Conservation (phyloP, 306 rosid genomes). For the Quercus engelmannii region DNA sequence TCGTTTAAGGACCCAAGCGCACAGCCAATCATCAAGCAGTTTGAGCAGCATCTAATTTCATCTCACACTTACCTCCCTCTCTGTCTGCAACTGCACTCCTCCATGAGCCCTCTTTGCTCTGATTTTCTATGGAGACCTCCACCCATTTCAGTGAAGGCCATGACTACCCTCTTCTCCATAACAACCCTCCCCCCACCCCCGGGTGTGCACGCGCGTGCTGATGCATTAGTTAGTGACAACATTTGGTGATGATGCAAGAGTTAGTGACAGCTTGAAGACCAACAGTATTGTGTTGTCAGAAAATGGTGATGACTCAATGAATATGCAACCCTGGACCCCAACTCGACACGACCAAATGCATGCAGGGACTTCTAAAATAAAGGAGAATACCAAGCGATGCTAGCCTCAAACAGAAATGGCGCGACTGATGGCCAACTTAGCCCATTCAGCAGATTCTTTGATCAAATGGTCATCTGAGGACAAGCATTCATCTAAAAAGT, state of each 20-base stretch:
- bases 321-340: conserved; percentile 66
- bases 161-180: conserved; percentile 47
- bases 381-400: conserved; percentile 32
- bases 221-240: conserved; percentile 78
- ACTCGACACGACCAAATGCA: conserved; percentile 74
- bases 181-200: neutral
- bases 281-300: conserved; percentile 63
- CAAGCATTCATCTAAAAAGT: conserved; percentile 79
- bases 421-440: conserved; percentile 83
- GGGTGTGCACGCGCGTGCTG: conserved; percentile 18
- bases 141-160: conserved; percentile 24
- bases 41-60: conserved; percentile 17
- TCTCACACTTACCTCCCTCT: conserved; percentile 26
- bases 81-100: conserved; percentile 23
- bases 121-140: conserved; percentile 15
- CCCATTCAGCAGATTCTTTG: conserved; percentile 96
- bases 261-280: conserved; percentile 80
- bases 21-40: conserved; percentile 21
- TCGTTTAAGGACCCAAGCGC: conserved; percentile 9
- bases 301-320: conserved; percentile 56
- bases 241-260: conserved; percentile 78
- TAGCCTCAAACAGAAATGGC: conserved; percentile 78
- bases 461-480: conserved; percentile 85
- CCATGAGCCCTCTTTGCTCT: neutral
- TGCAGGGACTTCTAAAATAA: conserved; percentile 55